Evolutionary conservation across 768 basidiomycete genomes (phyloP).

Genomic region (Pisolithus marmoratus): DNA sequence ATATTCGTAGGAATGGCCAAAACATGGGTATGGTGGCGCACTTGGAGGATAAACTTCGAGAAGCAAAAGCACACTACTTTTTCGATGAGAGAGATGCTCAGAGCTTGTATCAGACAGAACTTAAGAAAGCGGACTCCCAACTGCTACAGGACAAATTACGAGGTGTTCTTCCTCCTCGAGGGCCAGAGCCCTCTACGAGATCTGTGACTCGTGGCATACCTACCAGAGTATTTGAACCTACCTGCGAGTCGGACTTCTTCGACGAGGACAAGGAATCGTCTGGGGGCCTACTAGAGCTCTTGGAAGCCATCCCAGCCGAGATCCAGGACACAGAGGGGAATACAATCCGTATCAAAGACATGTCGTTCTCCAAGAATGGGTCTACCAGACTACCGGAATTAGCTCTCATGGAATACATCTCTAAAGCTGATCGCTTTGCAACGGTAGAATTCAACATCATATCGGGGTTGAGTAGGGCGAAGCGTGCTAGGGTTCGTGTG

Average conservation of each 20-base stretch:
- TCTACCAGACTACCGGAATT: slow-evolving; percentile 77
- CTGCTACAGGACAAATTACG: slow-evolving; percentile 42
- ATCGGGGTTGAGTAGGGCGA: slow-evolving; percentile 69
- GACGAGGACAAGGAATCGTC: slow-evolving; percentile 44
- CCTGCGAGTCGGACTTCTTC: slow-evolving; percentile 40
- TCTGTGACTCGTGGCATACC: not conserved
- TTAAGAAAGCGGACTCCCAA: slow-evolving; percentile 41
- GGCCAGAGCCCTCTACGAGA: not conserved
- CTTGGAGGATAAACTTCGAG: slow-evolving; percentile 42
- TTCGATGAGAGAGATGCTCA: slow-evolving; percentile 68
- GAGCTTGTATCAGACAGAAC: slow-evolving; percentile 47
- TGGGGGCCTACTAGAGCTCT: slow-evolving; percentile 66
- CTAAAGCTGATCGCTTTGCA: slow-evolving; percentile 69
- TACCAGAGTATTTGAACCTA: not conserved
- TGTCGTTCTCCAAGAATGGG: slow-evolving; percentile 80
- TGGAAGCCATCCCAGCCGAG: slow-evolving; percentile 59
- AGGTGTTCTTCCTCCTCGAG: slow-evolving; percentile 9
- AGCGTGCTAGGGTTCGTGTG: slow-evolving; percentile 65
- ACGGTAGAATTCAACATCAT: slow-evolving; percentile 60
- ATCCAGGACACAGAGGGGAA: slow-evolving; percentile 52
- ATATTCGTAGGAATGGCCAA: slow-evolving; percentile 29
- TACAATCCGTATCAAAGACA: slow-evolving; percentile 54
- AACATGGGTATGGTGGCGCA: slow-evolving; percentile 26
- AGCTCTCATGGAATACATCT: slow-evolving; percentile 61
- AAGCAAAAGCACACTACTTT: slow-evolving; percentile 54